Base-by-base conservation (phyloP, 78 protist genomes). In the Isochrysis galbana region DNA sequence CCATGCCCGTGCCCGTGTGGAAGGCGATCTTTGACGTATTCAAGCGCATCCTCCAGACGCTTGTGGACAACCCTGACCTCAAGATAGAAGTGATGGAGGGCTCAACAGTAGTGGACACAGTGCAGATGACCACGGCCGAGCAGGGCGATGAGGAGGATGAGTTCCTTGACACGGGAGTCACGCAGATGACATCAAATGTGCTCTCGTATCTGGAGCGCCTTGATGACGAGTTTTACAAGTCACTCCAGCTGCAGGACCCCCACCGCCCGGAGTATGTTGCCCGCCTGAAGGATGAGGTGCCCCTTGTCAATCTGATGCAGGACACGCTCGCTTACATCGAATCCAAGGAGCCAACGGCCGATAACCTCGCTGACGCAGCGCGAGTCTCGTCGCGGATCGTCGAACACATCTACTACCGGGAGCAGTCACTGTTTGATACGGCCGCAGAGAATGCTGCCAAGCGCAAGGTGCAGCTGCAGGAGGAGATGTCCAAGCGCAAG, bases 221-320 rank as follows among this genome's bases (percentile, higher is more conserved):
- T 45, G 99, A 97, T 91, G 98, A 97, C 77, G 98, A 97, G 93
- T 93, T 92, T 91, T 93, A 88, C 38, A 93, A 91, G 91, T 17
- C 91, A 7, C 97, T 98, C 44, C 99, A 95, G 90, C 17, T n/a
- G 36, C 61, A 86, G 54, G 97, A 96, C 90, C 97, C 96, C 25
- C 97, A 97, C 95, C 84, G 97, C 48, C 74, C 78, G 41, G 98
- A 95, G 46, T 98, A 97, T 83, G 36, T 90, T 32, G 91, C 83
- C 2, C 92, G 97, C 36, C 93, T 97, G 21, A 54, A 46, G 10
- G 97, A 97, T 32, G 98, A 97, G 92, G 42, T 32, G 67, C 86
- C 44, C 80, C 41, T 97, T 17, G 39, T 92, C 55, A 72, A 90
- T 42, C 51, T 90, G 45, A 87, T 91, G 46, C 10, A 23, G 45